phyloP scores from a whole-genome alignment of 345 rosid species.

The Linum lewisii region DNA sequence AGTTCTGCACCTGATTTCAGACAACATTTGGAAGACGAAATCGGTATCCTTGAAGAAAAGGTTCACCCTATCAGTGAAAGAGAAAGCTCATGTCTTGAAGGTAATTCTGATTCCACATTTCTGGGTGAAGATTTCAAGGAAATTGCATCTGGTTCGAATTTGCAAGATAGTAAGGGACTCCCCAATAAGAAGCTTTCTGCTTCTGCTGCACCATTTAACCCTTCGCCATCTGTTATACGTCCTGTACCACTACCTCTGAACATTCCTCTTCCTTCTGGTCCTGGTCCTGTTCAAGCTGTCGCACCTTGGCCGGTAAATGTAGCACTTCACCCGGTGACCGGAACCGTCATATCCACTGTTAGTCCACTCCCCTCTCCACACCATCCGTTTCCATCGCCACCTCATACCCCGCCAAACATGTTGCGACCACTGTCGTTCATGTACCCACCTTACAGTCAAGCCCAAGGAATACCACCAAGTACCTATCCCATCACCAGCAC shows the following conservation, averaged over 20 bases:
- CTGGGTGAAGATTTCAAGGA: constrained; percentile 57
- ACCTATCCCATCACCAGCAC: constrained; percentile 64
- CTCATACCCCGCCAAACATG: constrained; percentile 80
- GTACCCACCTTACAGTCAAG: constrained; percentile 66
- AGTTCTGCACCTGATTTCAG: constrained; percentile 20
- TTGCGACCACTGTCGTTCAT: constrained; percentile 76
- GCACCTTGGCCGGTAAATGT: constrained; percentile 82
- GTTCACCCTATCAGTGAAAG: neutral
- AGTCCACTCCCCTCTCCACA: constrained; percentile 48
- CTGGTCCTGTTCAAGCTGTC: constrained; percentile 44
- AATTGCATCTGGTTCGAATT: constrained; percentile 30
- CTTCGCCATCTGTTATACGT: constrained; percentile 54
- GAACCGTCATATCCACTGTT: constrained; percentile 34
- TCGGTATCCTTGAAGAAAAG: neutral
- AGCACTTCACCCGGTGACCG: constrained; percentile 67
- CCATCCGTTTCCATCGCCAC: constrained; percentile 72
- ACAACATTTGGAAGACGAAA: constrained; percentile 9
- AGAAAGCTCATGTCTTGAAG: neutral
- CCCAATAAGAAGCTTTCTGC: constrained; percentile 83
- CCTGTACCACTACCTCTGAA: constrained; percentile 51
- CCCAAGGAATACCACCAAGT: constrained; percentile 56
- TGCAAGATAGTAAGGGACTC: constrained; percentile 37
- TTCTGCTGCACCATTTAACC: constrained; percentile 92
- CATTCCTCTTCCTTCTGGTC: constrained; percentile 44
- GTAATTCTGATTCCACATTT: constrained; percentile 16